A percentile compares a stretch with the other conserved stretches of the same genome.
These are phyloP conservation scores for Talaromyces stipitatus DNA, from an alignment of 495 filamentous ascomycete species.

Conservation along the genomic window DNA sequence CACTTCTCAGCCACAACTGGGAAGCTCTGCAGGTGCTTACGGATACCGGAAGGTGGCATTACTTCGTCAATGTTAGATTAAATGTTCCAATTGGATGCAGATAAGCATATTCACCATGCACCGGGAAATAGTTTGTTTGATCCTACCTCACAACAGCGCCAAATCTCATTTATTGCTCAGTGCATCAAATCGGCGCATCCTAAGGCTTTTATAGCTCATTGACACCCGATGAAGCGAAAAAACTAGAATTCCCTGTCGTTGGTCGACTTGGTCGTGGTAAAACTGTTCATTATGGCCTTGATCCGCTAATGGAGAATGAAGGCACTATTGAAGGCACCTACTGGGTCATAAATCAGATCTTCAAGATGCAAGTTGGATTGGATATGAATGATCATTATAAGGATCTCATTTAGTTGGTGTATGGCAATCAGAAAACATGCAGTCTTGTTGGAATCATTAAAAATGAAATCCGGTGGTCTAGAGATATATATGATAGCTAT, in stretches of 20 bases:
- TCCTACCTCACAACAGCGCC: no score
- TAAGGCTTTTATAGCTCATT: no score
- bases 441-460: conserved; percentile 6
- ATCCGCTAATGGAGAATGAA: conserved; percentile 5
- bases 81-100: no score
- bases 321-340: conserved; percentile 9
- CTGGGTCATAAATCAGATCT: conserved; percentile 6
- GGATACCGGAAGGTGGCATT: no score
- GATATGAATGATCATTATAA: conserved; percentile 5
- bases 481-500: conserved; percentile 7
- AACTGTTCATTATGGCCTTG: conserved; percentile 1
- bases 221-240: no score
- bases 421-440: conserved; percentile 9
- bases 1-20: no score
- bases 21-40: no score
- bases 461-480: conserved; percentile 5
- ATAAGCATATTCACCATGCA: no score
- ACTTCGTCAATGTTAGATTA: no score
- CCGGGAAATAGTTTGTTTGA: no score
- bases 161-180: background rate
- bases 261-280: background rate
- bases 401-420: conserved; percentile 7
- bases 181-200: no score
- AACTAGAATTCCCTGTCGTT: background rate
- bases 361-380: background rate